These are phyloP conservation scores for Diaporthe aspalathi DNA, from an alignment of 2,329 filamentous ascomycete genomes.

Conservation along the genomic window DNA sequence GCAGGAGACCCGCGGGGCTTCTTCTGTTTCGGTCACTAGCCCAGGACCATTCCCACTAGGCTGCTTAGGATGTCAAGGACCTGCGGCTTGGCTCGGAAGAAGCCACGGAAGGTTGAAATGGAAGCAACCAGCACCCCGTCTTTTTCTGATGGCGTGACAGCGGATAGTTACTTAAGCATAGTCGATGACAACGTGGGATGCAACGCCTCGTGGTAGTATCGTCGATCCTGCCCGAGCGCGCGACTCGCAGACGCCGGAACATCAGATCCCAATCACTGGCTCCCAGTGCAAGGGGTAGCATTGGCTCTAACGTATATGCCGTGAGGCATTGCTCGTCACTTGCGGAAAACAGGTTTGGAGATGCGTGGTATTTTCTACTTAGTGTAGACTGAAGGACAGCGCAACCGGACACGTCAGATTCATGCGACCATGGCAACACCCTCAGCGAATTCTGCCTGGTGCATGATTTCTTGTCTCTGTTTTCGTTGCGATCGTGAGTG, in stretches of 20 bases:
- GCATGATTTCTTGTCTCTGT: neutral
- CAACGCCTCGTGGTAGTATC: neutral
- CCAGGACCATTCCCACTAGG: neutral
- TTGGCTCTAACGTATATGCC: neutral
- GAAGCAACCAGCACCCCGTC: neutral
- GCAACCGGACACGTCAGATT: neutral
- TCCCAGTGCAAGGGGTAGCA: neutral
- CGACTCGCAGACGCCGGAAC: neutral
- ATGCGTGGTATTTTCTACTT: neutral
- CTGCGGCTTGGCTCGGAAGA: neutral
- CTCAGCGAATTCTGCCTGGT: neutral
- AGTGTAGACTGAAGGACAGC: too few relatives aligned
- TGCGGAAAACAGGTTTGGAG: neutral
- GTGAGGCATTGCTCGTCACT: constrained; percentile 11
- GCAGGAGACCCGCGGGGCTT: constrained; percentile 7
- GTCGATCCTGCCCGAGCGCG: constrained; percentile 19
- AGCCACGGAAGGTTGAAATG: neutral
- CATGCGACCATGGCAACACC: neutral
- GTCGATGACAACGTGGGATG: neutral
- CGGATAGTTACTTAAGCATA: neutral
- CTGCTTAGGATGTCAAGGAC: neutral
- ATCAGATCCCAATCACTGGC: neutral
- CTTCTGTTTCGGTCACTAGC: constrained; percentile 18
- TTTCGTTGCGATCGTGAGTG: constrained; percentile 6
- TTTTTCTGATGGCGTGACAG: neutral